These are phyloP conservation scores for Ascochyta lentis DNA, from an alignment of 2,329 filamentous ascomycete species.

Conservation along the genomic window DNA sequence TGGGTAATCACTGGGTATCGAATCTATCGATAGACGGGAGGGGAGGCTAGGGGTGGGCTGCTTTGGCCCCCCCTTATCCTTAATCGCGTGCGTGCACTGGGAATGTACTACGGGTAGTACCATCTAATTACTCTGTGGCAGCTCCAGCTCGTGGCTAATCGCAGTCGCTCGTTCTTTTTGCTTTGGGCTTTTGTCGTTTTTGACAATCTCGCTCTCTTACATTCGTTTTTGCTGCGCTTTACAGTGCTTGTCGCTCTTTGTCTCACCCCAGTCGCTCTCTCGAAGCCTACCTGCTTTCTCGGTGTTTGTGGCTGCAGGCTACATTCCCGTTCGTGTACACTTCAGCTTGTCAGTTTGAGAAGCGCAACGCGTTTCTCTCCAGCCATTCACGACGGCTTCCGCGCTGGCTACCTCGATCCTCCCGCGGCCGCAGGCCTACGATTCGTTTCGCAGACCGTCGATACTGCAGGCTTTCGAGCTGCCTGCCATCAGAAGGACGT, in stretches of 20 bases:
- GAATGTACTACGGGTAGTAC: conserved; percentile 36
- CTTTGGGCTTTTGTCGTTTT: conserved; percentile 3
- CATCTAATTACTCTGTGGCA: conserved; percentile 26
- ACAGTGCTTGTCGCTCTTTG: conserved; percentile 36
- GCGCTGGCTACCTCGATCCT: conserved; percentile 64
- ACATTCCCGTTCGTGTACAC: conserved; percentile 10
- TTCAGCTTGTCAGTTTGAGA: conserved; percentile 28
- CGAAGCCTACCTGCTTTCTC: conserved; percentile 19
- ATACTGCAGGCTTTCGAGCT: conserved; percentile 57
- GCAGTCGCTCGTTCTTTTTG: conserved; percentile 15
- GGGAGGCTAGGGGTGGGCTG: conserved; percentile 28
- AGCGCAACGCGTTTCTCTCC: conserved; percentile 48
- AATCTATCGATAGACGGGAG: conserved; percentile 37
- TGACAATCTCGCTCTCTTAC: conserved; percentile 28
- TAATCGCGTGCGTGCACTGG: conserved; percentile 23
- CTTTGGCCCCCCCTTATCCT: conserved; percentile 29
- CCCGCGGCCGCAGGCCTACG: conserved; percentile 66
- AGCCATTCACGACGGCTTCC: conserved; percentile 58
- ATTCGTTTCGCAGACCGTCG: conserved; percentile 56
- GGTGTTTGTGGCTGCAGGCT: conserved; percentile 21
- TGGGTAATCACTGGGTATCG: conserved; percentile 17
- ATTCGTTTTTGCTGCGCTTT: conserved; percentile 22
- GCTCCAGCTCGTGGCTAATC: conserved; percentile 25
- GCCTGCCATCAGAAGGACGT: conserved; percentile 55
- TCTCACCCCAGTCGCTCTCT: conserved; percentile 37